These are phyloP conservation scores for Ilyonectria mors-panacis DNA, from an alignment of 2,329 filamentous ascomycete genomes.

Conservation along the genomic window DNA sequence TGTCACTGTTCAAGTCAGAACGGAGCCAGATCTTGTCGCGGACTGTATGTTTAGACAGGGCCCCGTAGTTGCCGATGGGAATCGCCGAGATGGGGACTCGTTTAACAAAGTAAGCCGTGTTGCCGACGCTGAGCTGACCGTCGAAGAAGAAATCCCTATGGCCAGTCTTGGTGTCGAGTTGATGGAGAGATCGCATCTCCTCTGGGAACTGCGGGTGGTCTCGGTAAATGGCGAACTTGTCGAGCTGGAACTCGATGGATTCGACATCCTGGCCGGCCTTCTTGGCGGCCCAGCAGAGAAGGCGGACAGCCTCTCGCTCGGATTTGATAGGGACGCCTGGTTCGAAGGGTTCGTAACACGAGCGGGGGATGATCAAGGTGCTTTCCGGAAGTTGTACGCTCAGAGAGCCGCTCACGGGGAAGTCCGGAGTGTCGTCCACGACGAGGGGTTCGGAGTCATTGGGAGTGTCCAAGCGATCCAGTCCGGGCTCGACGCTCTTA, in stretches of 20 bases:
- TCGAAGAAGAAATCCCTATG: conserved; percentile 68
- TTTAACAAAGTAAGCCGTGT: conserved; percentile 65
- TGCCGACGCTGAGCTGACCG: conserved; percentile 67
- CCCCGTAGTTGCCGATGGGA: conserved; percentile 77
- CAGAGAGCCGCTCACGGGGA: conserved; percentile 22
- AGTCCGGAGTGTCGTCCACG: neutral
- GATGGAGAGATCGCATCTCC: conserved; percentile 71
- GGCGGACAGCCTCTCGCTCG: conserved; percentile 41
- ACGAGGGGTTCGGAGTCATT: neutral
- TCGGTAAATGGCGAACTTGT: conserved; percentile 72
- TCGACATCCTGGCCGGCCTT: conserved; percentile 40
- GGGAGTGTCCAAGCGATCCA: conserved; percentile 10
- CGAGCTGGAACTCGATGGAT: conserved; percentile 66
- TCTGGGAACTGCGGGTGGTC: conserved; percentile 52
- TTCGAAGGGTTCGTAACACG: conserved; percentile 52
- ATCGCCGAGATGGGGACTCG: conserved; percentile 69
- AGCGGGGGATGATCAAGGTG: conserved; percentile 47
- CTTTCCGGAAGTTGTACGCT: conserved; percentile 48
- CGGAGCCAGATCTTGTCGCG: conserved; percentile 74
- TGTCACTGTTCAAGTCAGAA: conserved; percentile 61
- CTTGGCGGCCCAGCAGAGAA: conserved; percentile 27
- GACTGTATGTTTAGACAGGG: conserved; percentile 60
- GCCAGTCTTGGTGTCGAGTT: conserved; percentile 58
- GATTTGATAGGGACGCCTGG: conserved; percentile 40
- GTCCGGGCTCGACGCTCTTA: neutral